A percentile compares a stretch with the other conserved stretches of the same genome.
phyloP scores from a whole-genome alignment of 441 rosid genomes.

The Pelargonium cotyledonis region DNA sequence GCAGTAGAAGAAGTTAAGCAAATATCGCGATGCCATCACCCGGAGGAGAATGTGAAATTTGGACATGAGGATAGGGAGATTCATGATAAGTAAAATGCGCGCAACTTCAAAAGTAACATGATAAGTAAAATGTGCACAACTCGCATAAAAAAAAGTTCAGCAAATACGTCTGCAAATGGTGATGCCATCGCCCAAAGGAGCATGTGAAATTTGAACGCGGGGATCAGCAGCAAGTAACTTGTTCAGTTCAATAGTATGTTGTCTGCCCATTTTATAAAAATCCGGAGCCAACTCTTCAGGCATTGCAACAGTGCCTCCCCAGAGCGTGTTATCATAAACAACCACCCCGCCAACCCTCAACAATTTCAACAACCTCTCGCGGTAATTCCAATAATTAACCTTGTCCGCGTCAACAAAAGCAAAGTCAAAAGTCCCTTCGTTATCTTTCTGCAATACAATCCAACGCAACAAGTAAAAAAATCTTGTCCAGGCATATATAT shows the following conservation, averaged over 20 bases:
- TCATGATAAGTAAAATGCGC: too few relatives aligned
- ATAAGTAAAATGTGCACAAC: too few relatives aligned
- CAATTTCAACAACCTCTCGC: constrained; percentile 49
- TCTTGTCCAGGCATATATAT: neutral
- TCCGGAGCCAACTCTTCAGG: constrained; percentile 33
- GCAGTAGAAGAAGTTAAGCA: too few relatives aligned
- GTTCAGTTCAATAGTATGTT: constrained; percentile 32
- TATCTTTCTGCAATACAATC: constrained; percentile 30
- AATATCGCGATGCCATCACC: too few relatives aligned
- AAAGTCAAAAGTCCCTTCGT: constrained; percentile 59
- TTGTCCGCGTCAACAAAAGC: constrained; percentile 74
- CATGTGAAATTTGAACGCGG: constrained; percentile 45
- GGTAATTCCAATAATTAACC: constrained; percentile 43
- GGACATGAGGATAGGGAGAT: too few relatives aligned
- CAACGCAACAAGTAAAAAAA: neutral
- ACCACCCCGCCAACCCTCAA: constrained; percentile 55
- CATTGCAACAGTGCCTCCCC: constrained; percentile 50
- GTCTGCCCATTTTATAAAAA: constrained; percentile 12
- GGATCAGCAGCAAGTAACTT: constrained; percentile 42
- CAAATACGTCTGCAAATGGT: constrained; percentile 51
- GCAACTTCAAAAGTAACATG: too few relatives aligned
- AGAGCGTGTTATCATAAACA: constrained; percentile 58
- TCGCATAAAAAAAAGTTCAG: constrained; percentile 6
- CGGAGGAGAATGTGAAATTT: too few relatives aligned
- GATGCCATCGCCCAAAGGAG: constrained; percentile 51